Percentiles rank a stretch among this genome's conserved stretches.
Conservation (phyloP, 352 stramenopile species). For the Phytophthora syringae region DNA sequence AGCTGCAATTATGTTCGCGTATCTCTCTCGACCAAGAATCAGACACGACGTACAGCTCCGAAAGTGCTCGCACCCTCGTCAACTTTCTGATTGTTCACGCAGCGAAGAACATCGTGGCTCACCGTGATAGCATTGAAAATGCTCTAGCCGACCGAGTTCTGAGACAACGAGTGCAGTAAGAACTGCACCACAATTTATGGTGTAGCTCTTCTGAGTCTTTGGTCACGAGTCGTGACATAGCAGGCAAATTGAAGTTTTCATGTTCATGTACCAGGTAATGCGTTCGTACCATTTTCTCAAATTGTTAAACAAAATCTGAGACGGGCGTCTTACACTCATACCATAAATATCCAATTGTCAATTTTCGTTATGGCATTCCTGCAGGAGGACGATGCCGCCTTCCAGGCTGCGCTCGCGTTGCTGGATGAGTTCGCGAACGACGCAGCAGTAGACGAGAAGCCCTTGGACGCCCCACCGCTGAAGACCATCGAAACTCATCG, state of each 20-base stretch:
- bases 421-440: constrained; percentile 13
- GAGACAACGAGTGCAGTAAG: constrained; percentile 10
- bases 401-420: constrained; percentile 15
- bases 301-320: too few species aligned
- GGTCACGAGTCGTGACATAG: too few species aligned
- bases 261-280: background rate
- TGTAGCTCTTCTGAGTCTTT: too few species aligned
- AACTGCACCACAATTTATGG: too few species aligned
- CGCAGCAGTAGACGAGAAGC: background rate
- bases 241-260: too few species aligned
- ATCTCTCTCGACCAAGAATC: constrained; percentile 51
- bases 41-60: constrained; percentile 30
- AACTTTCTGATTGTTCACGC: constrained; percentile 53
- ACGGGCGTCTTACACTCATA: too few species aligned
- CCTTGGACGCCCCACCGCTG: background rate
- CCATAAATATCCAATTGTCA: constrained; percentile 4
- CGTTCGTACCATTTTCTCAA: too few species aligned
- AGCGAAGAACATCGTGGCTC: constrained; percentile 43
- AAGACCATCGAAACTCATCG: background rate
- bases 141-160: constrained; percentile 17
- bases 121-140: constrained; percentile 58
- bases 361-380: constrained; percentile 11
- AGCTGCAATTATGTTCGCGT: constrained; percentile 58
- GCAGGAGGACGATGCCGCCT: constrained; percentile 12
- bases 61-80: constrained; percentile 41